These are phyloP conservation scores for Amoebophrya sp. DNA, from an alignment of 169 alveolate species.

Conservation along the genomic window DNA sequence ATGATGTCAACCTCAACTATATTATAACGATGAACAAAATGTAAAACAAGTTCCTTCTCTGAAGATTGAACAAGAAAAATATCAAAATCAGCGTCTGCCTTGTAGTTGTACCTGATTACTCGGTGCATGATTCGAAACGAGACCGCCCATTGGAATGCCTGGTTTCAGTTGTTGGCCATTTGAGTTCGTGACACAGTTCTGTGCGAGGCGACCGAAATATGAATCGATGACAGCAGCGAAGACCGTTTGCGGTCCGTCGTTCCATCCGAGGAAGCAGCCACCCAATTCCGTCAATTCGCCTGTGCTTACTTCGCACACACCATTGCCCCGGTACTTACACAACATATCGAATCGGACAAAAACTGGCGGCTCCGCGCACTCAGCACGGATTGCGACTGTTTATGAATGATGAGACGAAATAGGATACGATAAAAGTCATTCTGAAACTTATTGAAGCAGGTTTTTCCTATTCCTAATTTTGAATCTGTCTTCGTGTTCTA, in stretches of 20 bases:
- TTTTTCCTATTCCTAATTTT: too few relatives aligned
- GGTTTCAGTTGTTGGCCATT: not conserved
- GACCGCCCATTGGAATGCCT: not conserved
- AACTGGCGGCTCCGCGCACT: constrained; percentile 18
- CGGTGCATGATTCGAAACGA: not conserved
- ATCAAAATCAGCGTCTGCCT: too few relatives aligned
- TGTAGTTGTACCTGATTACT: not conserved
- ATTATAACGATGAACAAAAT: too few relatives aligned
- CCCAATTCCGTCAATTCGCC: not conserved
- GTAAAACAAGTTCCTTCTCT: too few relatives aligned
- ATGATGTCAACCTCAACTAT: too few relatives aligned
- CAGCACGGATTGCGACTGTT: not conserved
- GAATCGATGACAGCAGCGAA: not conserved
- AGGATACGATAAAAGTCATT: not conserved
- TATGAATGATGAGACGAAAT: not conserved
- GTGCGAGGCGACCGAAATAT: not conserved
- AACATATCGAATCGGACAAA: constrained; percentile 17
- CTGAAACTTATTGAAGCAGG: too few relatives aligned
- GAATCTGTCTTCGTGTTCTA: too few relatives aligned
- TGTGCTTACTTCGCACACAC: not conserved
- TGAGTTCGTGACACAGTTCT: not conserved
- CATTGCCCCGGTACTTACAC: not conserved
- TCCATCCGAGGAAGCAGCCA: constrained; percentile 20
- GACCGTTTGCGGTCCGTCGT: not conserved
- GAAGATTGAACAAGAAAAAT: too few relatives aligned